These are phyloP conservation scores for Jatropha multifida DNA, from an alignment of 441 rosid species.

Conservation along the genomic window DNA sequence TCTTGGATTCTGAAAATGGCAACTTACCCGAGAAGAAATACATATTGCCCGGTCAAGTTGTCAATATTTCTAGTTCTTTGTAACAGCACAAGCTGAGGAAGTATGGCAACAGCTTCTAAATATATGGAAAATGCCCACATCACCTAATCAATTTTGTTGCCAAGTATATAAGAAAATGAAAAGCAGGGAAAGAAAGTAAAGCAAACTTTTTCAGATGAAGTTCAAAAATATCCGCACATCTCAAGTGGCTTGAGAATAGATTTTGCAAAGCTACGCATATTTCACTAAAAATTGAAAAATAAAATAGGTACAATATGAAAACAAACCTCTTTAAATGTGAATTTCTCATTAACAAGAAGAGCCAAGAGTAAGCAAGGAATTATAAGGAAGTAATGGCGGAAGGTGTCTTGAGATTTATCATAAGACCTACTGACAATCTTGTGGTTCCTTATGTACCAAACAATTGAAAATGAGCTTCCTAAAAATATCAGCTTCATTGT, in stretches of 20 bases:
- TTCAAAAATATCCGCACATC: not conserved
- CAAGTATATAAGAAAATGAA: not conserved
- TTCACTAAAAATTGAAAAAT: not conserved
- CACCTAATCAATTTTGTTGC: conserved; percentile 41
- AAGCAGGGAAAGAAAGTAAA: not conserved
- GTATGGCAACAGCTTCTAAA: conserved; percentile 93
- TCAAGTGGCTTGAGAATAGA: not conserved
- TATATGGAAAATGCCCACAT: conserved; percentile 91
- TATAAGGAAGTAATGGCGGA: conserved; percentile 66
- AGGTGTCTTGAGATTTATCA: conserved; percentile 82
- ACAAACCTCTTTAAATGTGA: conserved; percentile 75
- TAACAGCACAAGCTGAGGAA: conserved; percentile 88
- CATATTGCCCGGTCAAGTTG: conserved; percentile 95
- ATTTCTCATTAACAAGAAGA: conserved; percentile 63
- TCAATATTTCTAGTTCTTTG: conserved; percentile 95
- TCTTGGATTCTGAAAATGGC: not conserved
- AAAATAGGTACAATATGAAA: not conserved
- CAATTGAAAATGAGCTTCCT: conserved; percentile 77
- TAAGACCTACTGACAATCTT: conserved; percentile 66
- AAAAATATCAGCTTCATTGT: conserved; percentile 88
- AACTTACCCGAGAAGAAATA: conserved; percentile 86
- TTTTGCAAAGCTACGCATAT: not conserved
- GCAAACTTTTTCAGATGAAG: not conserved
- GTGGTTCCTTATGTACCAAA: conserved; percentile 89
- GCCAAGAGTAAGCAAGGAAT: conserved; percentile 60